Evolutionary conservation across 2,329 filamentous ascomycete species (phyloP).

Genomic region (Monilinia vaccinii-corymbosi): DNA sequence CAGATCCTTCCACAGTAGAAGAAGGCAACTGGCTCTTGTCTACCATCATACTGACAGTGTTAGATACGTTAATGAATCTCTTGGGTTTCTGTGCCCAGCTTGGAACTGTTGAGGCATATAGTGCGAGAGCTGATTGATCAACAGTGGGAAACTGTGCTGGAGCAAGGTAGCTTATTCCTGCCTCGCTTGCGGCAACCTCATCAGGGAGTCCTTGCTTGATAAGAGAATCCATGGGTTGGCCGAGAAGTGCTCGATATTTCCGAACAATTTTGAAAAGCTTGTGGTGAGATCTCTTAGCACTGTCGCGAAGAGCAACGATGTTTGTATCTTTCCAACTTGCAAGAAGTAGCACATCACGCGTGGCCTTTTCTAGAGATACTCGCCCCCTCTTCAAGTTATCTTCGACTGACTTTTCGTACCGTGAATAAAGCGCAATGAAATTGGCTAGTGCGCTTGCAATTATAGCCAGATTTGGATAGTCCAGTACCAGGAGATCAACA

Average conservation of each 20-base stretch:
- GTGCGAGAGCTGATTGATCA: slow-evolving; percentile 22
- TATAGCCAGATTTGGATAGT: slow-evolving; percentile 47
- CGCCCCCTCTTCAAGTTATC: slow-evolving; percentile 61
- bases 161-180: slow-evolving; percentile 1
- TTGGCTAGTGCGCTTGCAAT: slow-evolving; percentile 62
- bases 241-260: slow-evolving; percentile 76
- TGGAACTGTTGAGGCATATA: slow-evolving; percentile 28
- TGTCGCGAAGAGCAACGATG: slow-evolving; percentile 79
- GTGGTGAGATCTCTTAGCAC: slow-evolving; percentile 79
- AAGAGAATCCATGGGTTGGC: slow-evolving; percentile 63
- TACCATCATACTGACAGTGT: slow-evolving; percentile 67
- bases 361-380: slow-evolving; percentile 72
- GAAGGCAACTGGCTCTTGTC: slow-evolving; percentile 47
- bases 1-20: slow-evolving; percentile 45
- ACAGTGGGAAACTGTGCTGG: slow-evolving; percentile 16
- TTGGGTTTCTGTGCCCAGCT: slow-evolving; percentile 41
- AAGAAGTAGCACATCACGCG: slow-evolving; percentile 86
- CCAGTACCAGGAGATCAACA: slow-evolving; percentile 48
- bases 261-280: slow-evolving; percentile 87
- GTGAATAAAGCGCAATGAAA: slow-evolving; percentile 65
- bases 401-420: slow-evolving; percentile 58
- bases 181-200: slow-evolving; percentile 12
- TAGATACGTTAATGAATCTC: slow-evolving; percentile 61
- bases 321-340: slow-evolving; percentile 99
- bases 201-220: slow-evolving; percentile 51